Evolutionary conservation across 345 rosid genomes (phyloP).

Genomic region (Citrus cavaleriei): DNA sequence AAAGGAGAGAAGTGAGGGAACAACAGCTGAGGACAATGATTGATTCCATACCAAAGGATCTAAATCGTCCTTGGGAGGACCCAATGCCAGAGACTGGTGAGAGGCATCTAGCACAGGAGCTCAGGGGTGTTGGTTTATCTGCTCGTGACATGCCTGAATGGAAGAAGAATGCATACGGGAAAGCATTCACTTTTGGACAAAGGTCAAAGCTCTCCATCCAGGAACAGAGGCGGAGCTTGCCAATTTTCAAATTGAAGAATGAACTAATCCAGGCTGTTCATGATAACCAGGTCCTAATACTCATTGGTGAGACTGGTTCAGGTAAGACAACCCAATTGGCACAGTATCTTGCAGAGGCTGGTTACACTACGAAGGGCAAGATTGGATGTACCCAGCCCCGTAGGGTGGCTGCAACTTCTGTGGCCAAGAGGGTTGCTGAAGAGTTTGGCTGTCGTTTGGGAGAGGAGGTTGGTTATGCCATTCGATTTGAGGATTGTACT

Average conservation of each 20-base stretch:
- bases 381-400: conserved; percentile 90
- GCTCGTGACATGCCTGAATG: conserved; percentile 90
- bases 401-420: conserved; percentile 84
- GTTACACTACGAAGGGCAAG: conserved; percentile 70
- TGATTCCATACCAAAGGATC: conserved; percentile 91
- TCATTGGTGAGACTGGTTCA: conserved; percentile 86
- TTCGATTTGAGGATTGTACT: conserved; percentile 79
- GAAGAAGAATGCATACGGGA: conserved; percentile 89
- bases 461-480: conserved; percentile 83
- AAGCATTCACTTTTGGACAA: conserved; percentile 74
- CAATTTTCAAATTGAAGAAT: conserved; percentile 80
- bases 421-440: conserved; percentile 90
- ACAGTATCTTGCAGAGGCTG: conserved; percentile 78
- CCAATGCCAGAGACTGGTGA: conserved; percentile 92
- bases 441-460: conserved; percentile 87
- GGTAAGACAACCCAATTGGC: conserved; percentile 86
- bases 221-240: conserved; percentile 87
- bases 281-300: conserved; percentile 78
- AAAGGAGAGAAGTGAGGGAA: conserved; percentile 72
- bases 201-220: conserved; percentile 84
- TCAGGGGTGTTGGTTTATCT: conserved; percentile 87
- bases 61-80: conserved; percentile 97
- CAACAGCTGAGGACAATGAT: conserved; percentile 89
- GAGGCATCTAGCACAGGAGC: conserved; percentile 91
- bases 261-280: conserved; percentile 83